These are phyloP conservation scores for Dactylis glomerata DNA, from an alignment of 176 grass and related monocot species.

Conservation along the genomic window DNA sequence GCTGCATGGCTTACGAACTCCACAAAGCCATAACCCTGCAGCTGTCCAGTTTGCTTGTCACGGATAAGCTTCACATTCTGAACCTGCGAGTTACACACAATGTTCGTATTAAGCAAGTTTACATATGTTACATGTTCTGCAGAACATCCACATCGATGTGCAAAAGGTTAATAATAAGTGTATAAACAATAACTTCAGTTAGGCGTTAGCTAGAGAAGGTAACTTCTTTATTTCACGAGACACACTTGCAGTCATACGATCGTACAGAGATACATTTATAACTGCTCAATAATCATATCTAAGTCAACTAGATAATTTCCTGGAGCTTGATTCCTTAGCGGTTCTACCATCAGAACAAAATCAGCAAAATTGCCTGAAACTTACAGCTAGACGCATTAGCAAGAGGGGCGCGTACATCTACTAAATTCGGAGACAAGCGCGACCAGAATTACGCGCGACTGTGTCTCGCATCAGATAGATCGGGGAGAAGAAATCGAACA, in stretches of 20 bases:
- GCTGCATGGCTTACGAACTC: conserved; percentile 71
- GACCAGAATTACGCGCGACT: neutral
- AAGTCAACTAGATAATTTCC: neutral
- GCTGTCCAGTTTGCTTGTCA: conserved; percentile 72
- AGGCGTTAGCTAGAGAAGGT: neutral
- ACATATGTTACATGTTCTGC: neutral
- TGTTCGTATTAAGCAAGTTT: neutral
- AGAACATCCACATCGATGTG: neutral
- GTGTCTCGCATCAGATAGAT: neutral
- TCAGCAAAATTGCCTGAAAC: neutral
- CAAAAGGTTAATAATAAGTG: neutral
- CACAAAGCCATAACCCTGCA: conserved; percentile 93
- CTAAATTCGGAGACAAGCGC: neutral
- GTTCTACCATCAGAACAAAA: neutral
- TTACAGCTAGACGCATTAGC: neutral
- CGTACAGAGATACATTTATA: neutral
- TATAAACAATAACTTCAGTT: neutral
- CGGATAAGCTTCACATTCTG: conserved; percentile 83
- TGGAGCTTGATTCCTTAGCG: neutral
- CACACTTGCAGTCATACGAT: neutral
- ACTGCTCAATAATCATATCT: neutral
- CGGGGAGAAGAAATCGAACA: neutral
- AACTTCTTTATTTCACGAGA: neutral
- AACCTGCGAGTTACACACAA: conserved; percentile 39
- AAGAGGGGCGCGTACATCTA: neutral